Percentiles rank a stretch among this genome's conserved stretches.
Conservation (phyloP, 202 grass and related monocot species). For the Eragrostis tef region DNA sequence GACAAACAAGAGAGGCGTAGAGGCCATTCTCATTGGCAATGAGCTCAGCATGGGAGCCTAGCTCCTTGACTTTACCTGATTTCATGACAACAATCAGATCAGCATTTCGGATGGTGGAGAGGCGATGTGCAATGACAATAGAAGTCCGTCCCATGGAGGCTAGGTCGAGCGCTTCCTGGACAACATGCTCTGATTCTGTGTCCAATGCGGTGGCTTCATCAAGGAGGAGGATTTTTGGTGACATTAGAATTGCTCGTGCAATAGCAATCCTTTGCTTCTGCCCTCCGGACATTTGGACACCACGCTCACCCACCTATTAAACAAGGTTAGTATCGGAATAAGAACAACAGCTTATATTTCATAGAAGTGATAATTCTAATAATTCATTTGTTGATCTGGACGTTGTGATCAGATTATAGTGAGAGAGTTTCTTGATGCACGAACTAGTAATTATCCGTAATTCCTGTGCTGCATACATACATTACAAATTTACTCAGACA, state of each 20-base stretch:
- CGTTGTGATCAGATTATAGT: too few relatives aligned
- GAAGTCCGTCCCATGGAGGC: conserved; percentile 72
- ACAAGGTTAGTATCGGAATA: background rate
- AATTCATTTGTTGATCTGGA: background rate
- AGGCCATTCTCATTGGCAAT: conserved; percentile 63
- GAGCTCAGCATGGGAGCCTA: conserved; percentile 80
- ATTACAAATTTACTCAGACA: too few relatives aligned
- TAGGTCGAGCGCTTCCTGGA: conserved; percentile 81
- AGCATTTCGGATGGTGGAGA: conserved; percentile 83
- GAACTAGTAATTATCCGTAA: too few relatives aligned
- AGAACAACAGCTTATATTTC: conserved; percentile 17
- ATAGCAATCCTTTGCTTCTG: conserved; percentile 97
- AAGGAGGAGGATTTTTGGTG: conserved; percentile 88
- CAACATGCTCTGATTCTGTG: conserved; percentile 75
- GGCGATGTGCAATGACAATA: conserved; percentile 78
- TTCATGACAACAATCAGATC: conserved; percentile 82
- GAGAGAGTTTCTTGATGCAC: too few relatives aligned
- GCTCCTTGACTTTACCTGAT: conserved; percentile 70
- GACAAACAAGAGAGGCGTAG: conserved; percentile 70
- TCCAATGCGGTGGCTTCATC: conserved; percentile 93
- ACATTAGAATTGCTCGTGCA: conserved; percentile 81
- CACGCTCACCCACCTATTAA: conserved; percentile 76
- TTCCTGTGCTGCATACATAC: too few relatives aligned
- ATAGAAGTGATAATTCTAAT: conserved; percentile 8
- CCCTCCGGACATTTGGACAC: conserved; percentile 91